A percentile compares a stretch with the other conserved stretches of the same genome.
These are phyloP conservation scores for Naganishia liquefaciens DNA, from an alignment of 1,284 basidiomycete species.

Conservation along the genomic window DNA sequence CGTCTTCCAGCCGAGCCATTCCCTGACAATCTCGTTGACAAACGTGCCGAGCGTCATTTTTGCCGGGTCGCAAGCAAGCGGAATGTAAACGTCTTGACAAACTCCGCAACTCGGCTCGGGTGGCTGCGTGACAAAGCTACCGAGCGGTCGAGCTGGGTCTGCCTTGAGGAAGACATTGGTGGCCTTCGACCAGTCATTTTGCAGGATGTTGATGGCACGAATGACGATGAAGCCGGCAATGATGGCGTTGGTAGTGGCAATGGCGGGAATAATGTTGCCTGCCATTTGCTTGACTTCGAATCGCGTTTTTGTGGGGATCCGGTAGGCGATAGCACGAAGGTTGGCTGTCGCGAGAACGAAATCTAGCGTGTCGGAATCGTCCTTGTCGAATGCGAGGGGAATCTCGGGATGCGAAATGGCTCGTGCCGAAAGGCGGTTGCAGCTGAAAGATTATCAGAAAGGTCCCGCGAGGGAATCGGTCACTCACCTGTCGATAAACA, in stretches of 20 bases:
- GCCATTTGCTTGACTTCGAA: constrained; percentile 99
- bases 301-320: constrained; percentile 82
- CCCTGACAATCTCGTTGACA: constrained; percentile 61
- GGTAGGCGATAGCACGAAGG: constrained; percentile 84
- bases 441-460: constrained; percentile 56
- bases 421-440: constrained; percentile 73
- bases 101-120: constrained; percentile 78
- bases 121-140: constrained; percentile 62
- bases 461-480: background rate
- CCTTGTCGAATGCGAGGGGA: constrained; percentile 89
- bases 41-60: constrained; percentile 71
- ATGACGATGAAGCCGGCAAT: constrained; percentile 91
- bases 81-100: constrained; percentile 80
- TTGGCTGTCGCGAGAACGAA: constrained; percentile 96
- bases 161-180: constrained; percentile 72
- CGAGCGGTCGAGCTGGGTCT: constrained; percentile 72
- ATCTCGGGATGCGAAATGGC: constrained; percentile 70
- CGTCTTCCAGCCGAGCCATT: constrained; percentile 61
- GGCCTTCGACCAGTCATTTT: constrained; percentile 55
- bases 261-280: constrained; percentile 98
- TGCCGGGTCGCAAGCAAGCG: constrained; percentile 68
- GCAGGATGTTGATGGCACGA: constrained; percentile 80
- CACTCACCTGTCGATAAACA: constrained; percentile 77
- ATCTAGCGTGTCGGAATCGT: constrained; percentile 93
- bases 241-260: constrained; percentile 98